Percentiles rank a stretch among this genome's conserved stretches.
Evolutionary conservation across 2,329 filamentous ascomycete species (phyloP).

Genomic region (Cladosporium halotolerans): DNA sequence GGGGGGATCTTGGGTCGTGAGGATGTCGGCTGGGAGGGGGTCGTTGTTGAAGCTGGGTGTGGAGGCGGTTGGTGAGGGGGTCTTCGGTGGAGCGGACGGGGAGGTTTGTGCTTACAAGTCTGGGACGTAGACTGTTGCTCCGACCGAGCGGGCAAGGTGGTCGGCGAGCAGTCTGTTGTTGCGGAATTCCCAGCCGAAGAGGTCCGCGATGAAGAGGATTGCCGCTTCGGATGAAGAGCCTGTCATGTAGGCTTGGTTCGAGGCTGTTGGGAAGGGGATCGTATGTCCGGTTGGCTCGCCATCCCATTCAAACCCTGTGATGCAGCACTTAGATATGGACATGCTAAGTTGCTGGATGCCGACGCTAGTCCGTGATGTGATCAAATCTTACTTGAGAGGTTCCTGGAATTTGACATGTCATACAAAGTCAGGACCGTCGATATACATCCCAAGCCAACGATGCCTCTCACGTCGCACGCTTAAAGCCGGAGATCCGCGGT

Average conservation of each 20-base stretch:
- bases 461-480: neutral
- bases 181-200: slow-evolving; percentile 41
- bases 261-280: slow-evolving; percentile 13
- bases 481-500: neutral
- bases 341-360: neutral
- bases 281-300: slow-evolving; percentile 20
- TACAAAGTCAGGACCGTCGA: neutral
- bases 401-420: neutral
- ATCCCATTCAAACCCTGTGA: slow-evolving; percentile 24
- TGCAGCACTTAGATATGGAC: slow-evolving; percentile 17
- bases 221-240: slow-evolving; percentile 23
- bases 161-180: slow-evolving; percentile 44
- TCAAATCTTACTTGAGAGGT: neutral
- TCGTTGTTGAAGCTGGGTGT: slow-evolving; percentile 19
- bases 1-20: slow-evolving; percentile 13
- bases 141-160: slow-evolving; percentile 40
- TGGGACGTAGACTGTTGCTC: slow-evolving; percentile 42
- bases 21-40: slow-evolving; percentile 13
- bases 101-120: slow-evolving; percentile 22
- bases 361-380: neutral
- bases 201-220: slow-evolving; percentile 25
- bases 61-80: neutral
- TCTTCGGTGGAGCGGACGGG: neutral
- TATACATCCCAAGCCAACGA: too few species aligned
- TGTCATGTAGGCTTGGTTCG: slow-evolving; percentile 23